Evolutionary conservation across 768 basidiomycete genomes (phyloP).

Genomic region (Gymnopilus junonius): DNA sequence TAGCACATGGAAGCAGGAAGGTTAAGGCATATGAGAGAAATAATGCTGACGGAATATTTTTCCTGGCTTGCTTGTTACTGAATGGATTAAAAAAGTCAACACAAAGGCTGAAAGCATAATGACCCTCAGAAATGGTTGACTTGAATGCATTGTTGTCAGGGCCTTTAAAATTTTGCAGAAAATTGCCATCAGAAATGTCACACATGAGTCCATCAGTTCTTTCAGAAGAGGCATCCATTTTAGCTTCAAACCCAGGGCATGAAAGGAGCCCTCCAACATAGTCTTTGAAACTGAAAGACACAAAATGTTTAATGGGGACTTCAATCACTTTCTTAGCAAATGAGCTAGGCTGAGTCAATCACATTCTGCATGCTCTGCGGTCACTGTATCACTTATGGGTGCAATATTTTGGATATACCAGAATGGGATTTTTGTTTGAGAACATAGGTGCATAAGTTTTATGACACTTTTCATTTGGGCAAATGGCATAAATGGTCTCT

Average conservation of each 20-base stretch:
- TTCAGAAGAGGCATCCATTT: not conserved
- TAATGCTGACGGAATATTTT: conserved; percentile 32
- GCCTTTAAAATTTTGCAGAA: not conserved
- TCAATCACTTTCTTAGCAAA: not conserved
- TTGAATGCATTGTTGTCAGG: not conserved
- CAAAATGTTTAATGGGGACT: conserved; percentile 9
- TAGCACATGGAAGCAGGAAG: conserved; percentile 34
- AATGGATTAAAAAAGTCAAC: conserved; percentile 40
- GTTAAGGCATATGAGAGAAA: conserved; percentile 37
- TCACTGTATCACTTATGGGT: not conserved
- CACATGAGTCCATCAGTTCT: not conserved
- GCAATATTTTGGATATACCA: not conserved
- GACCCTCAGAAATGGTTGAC: not conserved
- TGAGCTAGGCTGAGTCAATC: not conserved
- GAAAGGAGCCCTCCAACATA: not conserved
- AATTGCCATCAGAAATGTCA: not conserved
- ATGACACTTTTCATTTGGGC: conserved; percentile 12
- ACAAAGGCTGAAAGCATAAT: conserved; percentile 29
- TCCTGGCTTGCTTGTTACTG: conserved; percentile 26
- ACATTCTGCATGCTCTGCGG: not conserved
- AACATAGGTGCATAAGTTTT: conserved; percentile 3
- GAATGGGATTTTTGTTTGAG: not conserved
- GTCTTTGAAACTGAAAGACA: conserved; percentile 8
- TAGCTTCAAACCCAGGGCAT: not conserved
- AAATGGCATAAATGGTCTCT: conserved; percentile 11